Percentiles rank a stretch among this genome's conserved stretches.
Evolutionary conservation across 305 asterid genomes (phyloP).

Genomic region (Caryopteris hybrid): DNA sequence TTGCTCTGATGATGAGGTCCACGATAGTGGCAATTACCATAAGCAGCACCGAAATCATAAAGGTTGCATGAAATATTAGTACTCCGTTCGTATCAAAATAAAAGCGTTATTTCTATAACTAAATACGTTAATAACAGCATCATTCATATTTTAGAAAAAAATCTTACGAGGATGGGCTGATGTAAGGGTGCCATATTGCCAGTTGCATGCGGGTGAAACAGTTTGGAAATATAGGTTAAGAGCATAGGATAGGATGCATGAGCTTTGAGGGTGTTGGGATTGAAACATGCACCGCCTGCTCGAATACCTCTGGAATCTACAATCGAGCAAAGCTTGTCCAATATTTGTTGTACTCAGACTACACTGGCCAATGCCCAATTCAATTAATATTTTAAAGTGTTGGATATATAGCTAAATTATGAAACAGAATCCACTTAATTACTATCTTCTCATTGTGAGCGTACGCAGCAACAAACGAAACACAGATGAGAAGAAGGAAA

Average conservation of each 20-base stretch:
- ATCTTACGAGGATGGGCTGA: neutral
- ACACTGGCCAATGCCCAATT: no score
- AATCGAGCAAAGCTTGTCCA: slow-evolving; percentile 7
- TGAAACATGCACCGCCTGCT: slow-evolving; percentile 16
- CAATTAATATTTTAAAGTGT: no score
- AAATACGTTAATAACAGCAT: no score
- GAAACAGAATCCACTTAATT: no score
- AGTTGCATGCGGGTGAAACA: neutral
- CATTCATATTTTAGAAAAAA: no score
- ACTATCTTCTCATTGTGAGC: neutral
- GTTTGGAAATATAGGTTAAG: neutral
- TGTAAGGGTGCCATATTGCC: neutral
- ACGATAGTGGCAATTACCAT: neutral
- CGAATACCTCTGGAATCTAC: neutral
- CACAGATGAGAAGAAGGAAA: neutral
- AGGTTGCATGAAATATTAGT: no score
- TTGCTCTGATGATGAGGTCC: no score
- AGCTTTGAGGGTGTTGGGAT: neutral
- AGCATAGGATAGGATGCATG: slow-evolving; percentile 24
- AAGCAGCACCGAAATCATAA: no score
- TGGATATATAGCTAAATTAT: no score
- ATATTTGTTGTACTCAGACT: neutral
- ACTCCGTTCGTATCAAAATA: no score
- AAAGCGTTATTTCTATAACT: no score
- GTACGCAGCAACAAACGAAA: neutral